A percentile compares a stretch with the other conserved stretches of the same genome.
Conservation (phyloP, 78 protist species). For the Chrysochromulina tobinii region DNA sequence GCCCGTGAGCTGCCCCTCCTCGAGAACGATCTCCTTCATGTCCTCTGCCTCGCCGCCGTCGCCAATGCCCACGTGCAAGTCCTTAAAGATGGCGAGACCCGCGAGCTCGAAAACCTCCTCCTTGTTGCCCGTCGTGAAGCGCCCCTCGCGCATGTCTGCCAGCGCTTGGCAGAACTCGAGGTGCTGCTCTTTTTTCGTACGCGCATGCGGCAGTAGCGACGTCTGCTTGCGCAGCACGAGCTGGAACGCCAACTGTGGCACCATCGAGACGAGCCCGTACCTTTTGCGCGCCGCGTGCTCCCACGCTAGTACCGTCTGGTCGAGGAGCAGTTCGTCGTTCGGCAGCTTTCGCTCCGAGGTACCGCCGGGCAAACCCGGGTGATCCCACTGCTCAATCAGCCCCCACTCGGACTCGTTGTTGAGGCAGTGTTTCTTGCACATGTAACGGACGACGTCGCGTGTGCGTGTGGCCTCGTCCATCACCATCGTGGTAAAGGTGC, state of each 20-base stretch:
- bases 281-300: neutral
- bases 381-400: neutral
- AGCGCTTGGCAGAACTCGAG: slow-evolving; percentile 5
- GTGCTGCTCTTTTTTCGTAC: neutral
- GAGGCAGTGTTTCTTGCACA: neutral
- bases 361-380: neutral
- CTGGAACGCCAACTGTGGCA: neutral
- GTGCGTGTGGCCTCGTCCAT: neutral
- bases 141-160: neutral
- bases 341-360: neutral
- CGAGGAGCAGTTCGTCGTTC: neutral
- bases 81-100: neutral
- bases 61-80: neutral
- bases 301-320: neutral
- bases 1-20: neutral
- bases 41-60: neutral
- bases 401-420: slow-evolving; percentile 6
- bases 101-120: neutral
- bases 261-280: neutral
- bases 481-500: neutral
- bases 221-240: neutral
- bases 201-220: neutral
- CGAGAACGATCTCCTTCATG: neutral
- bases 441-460: neutral
- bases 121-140: neutral